Base-by-base conservation (phyloP, 2,329 filamentous ascomycete genomes). In the Fusarium beomiforme region DNA sequence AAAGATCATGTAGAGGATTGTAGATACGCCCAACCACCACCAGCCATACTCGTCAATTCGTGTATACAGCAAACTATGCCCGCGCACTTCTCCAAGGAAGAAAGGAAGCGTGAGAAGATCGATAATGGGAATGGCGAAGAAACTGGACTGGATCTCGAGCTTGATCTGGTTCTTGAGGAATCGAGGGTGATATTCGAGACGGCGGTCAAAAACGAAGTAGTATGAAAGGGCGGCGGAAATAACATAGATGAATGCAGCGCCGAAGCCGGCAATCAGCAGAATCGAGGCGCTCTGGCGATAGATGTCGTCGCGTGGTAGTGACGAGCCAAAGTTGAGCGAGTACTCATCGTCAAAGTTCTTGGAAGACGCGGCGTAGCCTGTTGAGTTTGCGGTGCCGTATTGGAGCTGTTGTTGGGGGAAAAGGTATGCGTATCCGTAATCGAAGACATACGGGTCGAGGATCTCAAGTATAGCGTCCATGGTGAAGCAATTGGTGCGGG, bases 211-310 rank as follows among this genome's bases (percentile, higher is more conserved):
- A 59, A 95, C 83, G 81, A 93, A 89, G 80, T 91, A 81, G 82
- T 94, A 95, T 36, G 92, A 94, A 17, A 93, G 82, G 39, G 88
- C 85, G 26, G 91, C 90, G 78, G 89, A 92, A 71, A 90, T 72
- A 78, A 91, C 92, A 84, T 94, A 94, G 34, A 80, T 73, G 41
- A 69, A 43, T 17, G 80, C 77, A 58, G 81, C 81, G 60, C 81
- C 82, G 34, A 83, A 57, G 67, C 81, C 79, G 24, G 81, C 82
- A 56, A 83, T 70, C 69, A 81, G 54, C 14, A 83, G 72, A 53
- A 84, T 78, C 1, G 82, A 83, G 54, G 78, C 73, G 72, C 72
- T 69, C 59, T 84, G 82, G 56, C 82, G 82, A 41, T 78, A 73
- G 58, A 84, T 78, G 75, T 82, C 79, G 77, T 84, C 82, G 71